Evolutionary conservation across 306 rosid genomes (phyloP), one percentile per base, ranked within the genome.

Genomic region (Lathyrus oleraceus): DNA sequence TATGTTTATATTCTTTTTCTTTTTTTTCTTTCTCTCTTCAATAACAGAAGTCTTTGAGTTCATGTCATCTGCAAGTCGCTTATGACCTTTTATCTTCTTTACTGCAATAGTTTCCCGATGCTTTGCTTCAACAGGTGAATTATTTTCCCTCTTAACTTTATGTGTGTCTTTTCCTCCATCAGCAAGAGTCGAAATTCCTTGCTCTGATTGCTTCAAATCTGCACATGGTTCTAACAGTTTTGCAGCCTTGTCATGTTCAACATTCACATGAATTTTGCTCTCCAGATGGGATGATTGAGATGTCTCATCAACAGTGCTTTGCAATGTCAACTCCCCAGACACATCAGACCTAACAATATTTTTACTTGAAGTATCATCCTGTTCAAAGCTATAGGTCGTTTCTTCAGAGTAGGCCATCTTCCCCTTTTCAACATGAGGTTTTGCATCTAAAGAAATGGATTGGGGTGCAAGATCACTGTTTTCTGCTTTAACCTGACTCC

Each of bases 11-110:
- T 16, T 77, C 47, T 82, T 87, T 78, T 87, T 90, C 85, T 84
- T 90, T 79, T 90, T 94, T 69, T 87, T 90, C 86, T 76, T 84
- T 72, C 78, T 85, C 78, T 82, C 92, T 67, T 80, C 90, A 59
- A 57, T 66, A 56, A 66, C 65, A 66, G 83, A 69, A 75, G 57
- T 64, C 61, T 65, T 75, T 9, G 86, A 72, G 78, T 59, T 71
- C 74, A 81, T 40, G 79, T 78, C 95, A 69, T 65, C 85, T 0
- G 73, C 78, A 38, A 84, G 81, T 42, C 93, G 85, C 79, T 91
- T 91, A 23, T 52, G 83, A 60, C 23, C 75, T 79, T 86, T 90
- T 1, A 76, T 65, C 79, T 95, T 91, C 83, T 84, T 82, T 39
- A 76, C 76, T 6, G 71, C 57, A 67, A 79, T 71, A 73, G 51